Base-by-base conservation (phyloP, 768 basidiomycete genomes). In the Gautieria morchelliformis region DNA sequence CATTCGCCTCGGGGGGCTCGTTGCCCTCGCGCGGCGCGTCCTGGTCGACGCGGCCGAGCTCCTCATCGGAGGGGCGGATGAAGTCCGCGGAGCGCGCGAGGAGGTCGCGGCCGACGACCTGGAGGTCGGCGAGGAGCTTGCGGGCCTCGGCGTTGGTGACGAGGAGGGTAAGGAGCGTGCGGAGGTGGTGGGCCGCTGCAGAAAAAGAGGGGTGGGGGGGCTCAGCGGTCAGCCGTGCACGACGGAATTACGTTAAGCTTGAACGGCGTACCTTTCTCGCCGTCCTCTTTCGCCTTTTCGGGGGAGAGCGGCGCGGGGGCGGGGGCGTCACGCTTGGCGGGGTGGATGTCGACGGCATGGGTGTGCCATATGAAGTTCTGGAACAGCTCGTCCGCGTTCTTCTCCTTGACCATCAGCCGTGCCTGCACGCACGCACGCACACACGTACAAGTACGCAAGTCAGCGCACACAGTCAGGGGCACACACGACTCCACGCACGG, bases 71-170 rank as follows among this genome's bases (percentile, higher is more conserved):
- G 0, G 95, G 95, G 3, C 84, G 82, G 33, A 93, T 73, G 52
- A 68, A 69, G 33, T 81, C 78, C 7, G 89, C 88, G 12, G 80
- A 84, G 40, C 80, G 84, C 4, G 89, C 82, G 60, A 95, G 82
- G 54, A 96, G 75, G 68, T 95, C 92, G 42, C 91, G 85, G 0
- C 89, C 88, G 50, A 91, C 83, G 58, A 85, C 68, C 10, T 81
- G 78, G 61, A 88, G 84, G 69, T 93, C 90, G 1, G 82, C 78
- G 53, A 94, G 71, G 30, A 96, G 83, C 68, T 96, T 95, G 64
- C 93, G 86, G 32, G 89, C 86, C 72, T 95, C 89, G 0, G 89
- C 86, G 73, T 99, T 99, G 67, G 94, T 95, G 60, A 93, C 76
- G 65, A 97, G 76, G 64, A 97, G 85, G 44, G 81, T 80, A 59